phyloP scores from a whole-genome alignment of 2,329 filamentous ascomycete species.

The Colletotrichum sp. region DNA sequence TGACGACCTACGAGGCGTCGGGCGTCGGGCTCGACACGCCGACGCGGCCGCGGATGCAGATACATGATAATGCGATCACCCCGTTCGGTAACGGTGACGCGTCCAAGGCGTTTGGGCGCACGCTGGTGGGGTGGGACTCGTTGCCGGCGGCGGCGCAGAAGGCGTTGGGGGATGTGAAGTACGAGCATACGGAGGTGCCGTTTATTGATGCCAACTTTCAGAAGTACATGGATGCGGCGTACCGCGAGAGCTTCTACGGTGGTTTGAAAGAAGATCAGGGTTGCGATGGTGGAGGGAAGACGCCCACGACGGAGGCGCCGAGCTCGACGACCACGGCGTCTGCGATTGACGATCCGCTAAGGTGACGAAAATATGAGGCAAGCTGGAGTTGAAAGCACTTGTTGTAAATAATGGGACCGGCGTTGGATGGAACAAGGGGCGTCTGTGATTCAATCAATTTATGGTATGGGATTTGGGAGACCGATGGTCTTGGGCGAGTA shows the following conservation, averaged over 20 bases:
- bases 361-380: accelerated
- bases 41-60: background rate
- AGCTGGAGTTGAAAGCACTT: accelerated
- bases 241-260: background rate
- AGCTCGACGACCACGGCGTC: background rate
- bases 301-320: background rate
- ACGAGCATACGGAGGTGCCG: background rate
- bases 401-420: background rate
- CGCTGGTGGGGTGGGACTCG: background rate
- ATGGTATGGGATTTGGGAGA: background rate
- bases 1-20: background rate
- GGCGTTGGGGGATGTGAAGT: background rate
- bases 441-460: background rate
- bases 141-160: background rate
- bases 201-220: background rate
- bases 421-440: background rate
- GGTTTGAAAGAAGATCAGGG: background rate
- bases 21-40: background rate
- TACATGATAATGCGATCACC: background rate
- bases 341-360: background rate
- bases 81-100: background rate
- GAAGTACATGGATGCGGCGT: background rate
- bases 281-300: background rate
- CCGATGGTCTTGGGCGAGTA: background rate
- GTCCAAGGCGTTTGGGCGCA: background rate